Conservation (phyloP, 192 early-diverging fungal species). For the Coemansia sp. region DNA sequence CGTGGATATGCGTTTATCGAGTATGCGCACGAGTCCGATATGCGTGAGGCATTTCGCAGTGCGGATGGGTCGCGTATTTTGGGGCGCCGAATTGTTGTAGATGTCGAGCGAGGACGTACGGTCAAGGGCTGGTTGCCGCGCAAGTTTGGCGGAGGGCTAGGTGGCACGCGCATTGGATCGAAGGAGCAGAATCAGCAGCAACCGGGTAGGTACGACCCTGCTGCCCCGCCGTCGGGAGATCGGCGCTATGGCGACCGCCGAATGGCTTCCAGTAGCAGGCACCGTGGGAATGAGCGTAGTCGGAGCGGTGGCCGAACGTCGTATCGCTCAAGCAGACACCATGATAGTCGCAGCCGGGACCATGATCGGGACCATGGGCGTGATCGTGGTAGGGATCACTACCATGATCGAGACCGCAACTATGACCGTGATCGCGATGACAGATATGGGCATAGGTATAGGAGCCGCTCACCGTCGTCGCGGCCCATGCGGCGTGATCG, state of each 20-base stretch:
- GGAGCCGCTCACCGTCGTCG: slow-evolving; percentile 49
- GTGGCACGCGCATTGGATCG: slow-evolving; percentile 42
- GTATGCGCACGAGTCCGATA: slow-evolving; percentile 83
- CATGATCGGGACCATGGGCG: slow-evolving; percentile 2
- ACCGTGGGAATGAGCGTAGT: slow-evolving; percentile 21
- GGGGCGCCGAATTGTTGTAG: slow-evolving; percentile 82
- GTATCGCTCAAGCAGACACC: neutral
- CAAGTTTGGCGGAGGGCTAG: slow-evolving; percentile 49
- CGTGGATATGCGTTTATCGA: slow-evolving; percentile 96
- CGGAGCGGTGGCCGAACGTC: slow-evolving; percentile 20
- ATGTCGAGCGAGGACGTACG: slow-evolving; percentile 94
- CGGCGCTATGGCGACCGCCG: slow-evolving; percentile 19
- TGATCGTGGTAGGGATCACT: slow-evolving; percentile 10
- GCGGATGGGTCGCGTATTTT: slow-evolving; percentile 86
- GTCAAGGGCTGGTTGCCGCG: slow-evolving; percentile 92
- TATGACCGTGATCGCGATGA: slow-evolving; percentile 21
- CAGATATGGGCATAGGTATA: slow-evolving; percentile 20
- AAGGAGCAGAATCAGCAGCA: slow-evolving; percentile 40
- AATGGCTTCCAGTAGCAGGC: slow-evolving; percentile 7
- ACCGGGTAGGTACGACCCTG: slow-evolving; percentile 44
- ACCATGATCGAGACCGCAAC: slow-evolving; percentile 12
- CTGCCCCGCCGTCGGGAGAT: slow-evolving; percentile 4
- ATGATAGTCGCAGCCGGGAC: slow-evolving; percentile 13
- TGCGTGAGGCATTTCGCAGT: slow-evolving; percentile 65
- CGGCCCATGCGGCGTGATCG: slow-evolving; percentile 41